phyloP scores from a whole-genome alignment of 805 yeast genomes.

The Ogataea paradorogensis region DNA sequence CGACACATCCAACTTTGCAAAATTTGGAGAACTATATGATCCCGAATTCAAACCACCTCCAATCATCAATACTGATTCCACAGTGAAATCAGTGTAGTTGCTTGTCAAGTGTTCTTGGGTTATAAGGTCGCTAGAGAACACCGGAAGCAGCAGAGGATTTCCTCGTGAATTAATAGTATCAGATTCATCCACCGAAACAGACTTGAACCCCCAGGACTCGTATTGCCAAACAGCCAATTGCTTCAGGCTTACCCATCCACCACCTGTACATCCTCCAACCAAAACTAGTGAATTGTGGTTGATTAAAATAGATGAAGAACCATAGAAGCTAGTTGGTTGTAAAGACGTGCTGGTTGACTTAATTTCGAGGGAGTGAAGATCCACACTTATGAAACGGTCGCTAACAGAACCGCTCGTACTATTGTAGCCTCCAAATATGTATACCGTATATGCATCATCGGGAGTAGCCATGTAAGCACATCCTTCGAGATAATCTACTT shows the following conservation, averaged over 20 bases:
- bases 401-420: conserved; percentile 29
- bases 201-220: conserved; percentile 62
- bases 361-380: conserved; percentile 34
- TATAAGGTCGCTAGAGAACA: conserved; percentile 35
- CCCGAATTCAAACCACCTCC: conserved; percentile 55
- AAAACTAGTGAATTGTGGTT: conserved; percentile 47
- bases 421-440: conserved; percentile 53
- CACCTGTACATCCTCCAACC: conserved; percentile 61
- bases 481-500: conserved; percentile 23
- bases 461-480: conserved; percentile 43
- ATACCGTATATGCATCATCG: conserved; percentile 39
- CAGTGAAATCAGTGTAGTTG: conserved; percentile 34
- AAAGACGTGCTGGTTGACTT: conserved; percentile 46
- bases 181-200: conserved; percentile 31
- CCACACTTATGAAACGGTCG: conserved; percentile 43
- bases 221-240: conserved; percentile 75
- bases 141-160: conserved; percentile 52
- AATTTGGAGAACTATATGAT: conserved; percentile 39
- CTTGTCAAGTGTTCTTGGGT: conserved; percentile 21
- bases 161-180: conserved; percentile 51
- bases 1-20: conserved; percentile 38
- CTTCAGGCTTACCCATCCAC: conserved; percentile 70
- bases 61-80: conserved; percentile 46
- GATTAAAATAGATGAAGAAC: conserved; percentile 44
- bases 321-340: conserved; percentile 54